phyloP scores from a whole-genome alignment of 148 eudicot species.

The Selenicereus undatus region DNA sequence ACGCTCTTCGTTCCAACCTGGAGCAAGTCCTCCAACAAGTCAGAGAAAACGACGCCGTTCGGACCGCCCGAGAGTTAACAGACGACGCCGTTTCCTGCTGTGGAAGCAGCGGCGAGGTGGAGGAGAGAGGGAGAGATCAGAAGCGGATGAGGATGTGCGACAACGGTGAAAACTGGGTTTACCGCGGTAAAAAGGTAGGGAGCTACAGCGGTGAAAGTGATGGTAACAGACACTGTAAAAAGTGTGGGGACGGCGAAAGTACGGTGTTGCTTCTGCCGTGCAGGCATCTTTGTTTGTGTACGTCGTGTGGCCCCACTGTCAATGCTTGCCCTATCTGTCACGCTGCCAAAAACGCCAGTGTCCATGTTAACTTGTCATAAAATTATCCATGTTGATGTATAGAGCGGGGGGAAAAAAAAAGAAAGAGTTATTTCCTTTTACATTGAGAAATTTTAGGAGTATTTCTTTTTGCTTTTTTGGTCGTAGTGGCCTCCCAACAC shows the following conservation, averaged over 20 bases:
- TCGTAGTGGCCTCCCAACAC: neutral
- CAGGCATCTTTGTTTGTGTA: conserved; percentile 78
- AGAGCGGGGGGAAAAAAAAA: neutral
- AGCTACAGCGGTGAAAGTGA: neutral
- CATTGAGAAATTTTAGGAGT: neutral
- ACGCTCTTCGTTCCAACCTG: conserved; percentile 49
- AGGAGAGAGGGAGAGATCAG: neutral
- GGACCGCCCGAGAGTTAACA: neutral
- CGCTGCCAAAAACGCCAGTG: conserved; percentile 46
- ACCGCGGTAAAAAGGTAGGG: conserved; percentile 12
- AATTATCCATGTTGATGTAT: neutral
- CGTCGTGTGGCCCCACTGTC: conserved; percentile 53
- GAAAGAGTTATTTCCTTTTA: neutral
- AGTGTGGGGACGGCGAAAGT: conserved; percentile 62
- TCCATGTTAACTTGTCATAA: conserved; percentile 63
- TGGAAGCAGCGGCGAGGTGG: conserved; percentile 44
- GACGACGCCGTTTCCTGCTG: conserved; percentile 79
- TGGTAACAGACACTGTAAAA: conserved; percentile 42
- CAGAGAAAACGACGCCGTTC: conserved; percentile 19
- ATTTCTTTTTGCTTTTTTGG: too few species aligned
- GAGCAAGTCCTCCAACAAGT: conserved; percentile 54
- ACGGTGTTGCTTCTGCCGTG: conserved; percentile 76
- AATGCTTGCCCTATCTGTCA: conserved; percentile 74
- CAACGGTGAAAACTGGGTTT: conserved; percentile 10
- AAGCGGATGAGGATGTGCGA: neutral